Conservation (phyloP, 768 basidiomycete species). For the Roridomyces roridus region DNA sequence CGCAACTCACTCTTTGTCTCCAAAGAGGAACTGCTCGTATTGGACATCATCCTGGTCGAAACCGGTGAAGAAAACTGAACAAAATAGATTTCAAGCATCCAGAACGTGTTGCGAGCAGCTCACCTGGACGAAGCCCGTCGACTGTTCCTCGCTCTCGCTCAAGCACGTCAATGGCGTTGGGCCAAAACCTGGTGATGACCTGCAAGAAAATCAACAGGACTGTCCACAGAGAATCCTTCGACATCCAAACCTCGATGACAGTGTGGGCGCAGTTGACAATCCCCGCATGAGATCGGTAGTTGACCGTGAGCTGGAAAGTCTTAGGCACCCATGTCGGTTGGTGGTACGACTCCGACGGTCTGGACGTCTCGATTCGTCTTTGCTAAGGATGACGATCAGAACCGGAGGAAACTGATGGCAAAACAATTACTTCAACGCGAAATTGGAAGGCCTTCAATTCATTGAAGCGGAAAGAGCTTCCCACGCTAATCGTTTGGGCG, state of each 20-base stretch:
- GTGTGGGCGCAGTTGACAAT: conserved; percentile 77
- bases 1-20: conserved; percentile 47
- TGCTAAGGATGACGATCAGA: conserved; percentile 22
- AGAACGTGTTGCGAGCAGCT: no score
- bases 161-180: conserved; percentile 65
- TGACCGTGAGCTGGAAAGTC: conserved; percentile 64
- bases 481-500: conserved; percentile 77
- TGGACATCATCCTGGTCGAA: conserved; percentile 48
- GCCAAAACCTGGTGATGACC: conserved; percentile 66
- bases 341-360: neutral
- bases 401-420: neutral
- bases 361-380: conserved; percentile 21
- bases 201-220: no score
- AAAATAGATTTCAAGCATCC: no score
- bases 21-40: conserved; percentile 67
- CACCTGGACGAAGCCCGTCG: conserved; percentile 53
- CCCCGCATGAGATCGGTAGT: conserved; percentile 76
- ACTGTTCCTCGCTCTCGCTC: conserved; percentile 60
- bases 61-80: conserved; percentile 54
- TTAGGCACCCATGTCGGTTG: conserved; percentile 31
- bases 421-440: conserved; percentile 59
- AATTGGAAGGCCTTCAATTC: conserved; percentile 73
- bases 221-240: no score
- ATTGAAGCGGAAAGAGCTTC: conserved; percentile 74
- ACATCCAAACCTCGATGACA: conserved; percentile 49